Evolutionary conservation across 805 yeast species (phyloP).

Genomic region (Monosporozyma aerobia): DNA sequence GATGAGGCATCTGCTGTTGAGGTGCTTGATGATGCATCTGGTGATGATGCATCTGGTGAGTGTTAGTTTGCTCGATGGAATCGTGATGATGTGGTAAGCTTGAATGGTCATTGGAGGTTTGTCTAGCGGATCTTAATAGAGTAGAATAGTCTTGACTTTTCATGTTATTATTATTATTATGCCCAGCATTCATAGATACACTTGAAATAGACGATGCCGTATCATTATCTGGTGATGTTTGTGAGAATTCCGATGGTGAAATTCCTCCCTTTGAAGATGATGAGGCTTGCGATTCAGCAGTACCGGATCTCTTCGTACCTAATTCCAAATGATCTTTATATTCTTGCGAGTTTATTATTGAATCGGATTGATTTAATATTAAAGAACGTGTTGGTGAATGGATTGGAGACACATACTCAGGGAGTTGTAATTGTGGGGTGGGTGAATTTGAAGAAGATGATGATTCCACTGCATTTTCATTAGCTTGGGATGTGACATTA

Average conservation of each 20-base stretch:
- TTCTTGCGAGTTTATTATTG: not conserved
- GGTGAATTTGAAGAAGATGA: not conserved
- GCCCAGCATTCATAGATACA: not conserved
- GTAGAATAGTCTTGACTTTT: conserved; percentile 4
- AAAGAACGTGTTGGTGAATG: conserved; percentile 13
- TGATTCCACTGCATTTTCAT: not conserved
- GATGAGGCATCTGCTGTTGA: not conserved
- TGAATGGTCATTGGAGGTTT: not conserved
- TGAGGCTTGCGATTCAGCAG: not conserved
- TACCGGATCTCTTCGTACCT: conserved; percentile 14
- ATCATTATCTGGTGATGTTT: conserved; percentile 3
- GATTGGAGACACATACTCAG: conserved; percentile 9
- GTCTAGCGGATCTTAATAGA: not conserved
- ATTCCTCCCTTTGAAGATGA: conserved; percentile 12
- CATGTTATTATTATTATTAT: not conserved
- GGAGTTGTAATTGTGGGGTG: not conserved
- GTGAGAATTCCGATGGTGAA: conserved; percentile 13
- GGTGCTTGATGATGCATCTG: not conserved
- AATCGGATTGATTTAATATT: conserved; percentile 2
- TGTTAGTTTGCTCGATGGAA: not conserved
- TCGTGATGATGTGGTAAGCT: not conserved
- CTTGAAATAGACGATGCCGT: conserved; percentile 2
- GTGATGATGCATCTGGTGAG: no score
- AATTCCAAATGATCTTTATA: conserved; percentile 2
- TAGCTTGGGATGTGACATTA: not conserved